Conservation (phyloP, 768 basidiomycete genomes). For the Trametes punicea region DNA sequence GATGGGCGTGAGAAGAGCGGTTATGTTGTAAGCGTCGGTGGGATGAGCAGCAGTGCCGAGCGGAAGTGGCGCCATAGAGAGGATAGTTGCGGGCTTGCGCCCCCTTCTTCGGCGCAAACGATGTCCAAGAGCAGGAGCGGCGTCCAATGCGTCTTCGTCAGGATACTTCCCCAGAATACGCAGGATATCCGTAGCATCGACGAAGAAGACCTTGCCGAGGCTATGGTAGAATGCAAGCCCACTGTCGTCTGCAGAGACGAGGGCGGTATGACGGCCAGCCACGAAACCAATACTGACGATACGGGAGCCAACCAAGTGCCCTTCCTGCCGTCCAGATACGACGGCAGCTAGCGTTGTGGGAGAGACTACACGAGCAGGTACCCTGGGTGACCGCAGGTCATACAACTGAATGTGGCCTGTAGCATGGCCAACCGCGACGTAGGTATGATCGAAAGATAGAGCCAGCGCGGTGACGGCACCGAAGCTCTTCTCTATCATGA, state of each 20-base stretch:
- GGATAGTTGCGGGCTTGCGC: conserved; percentile 57
- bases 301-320: conserved; percentile 75
- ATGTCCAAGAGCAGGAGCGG: conserved; percentile 21
- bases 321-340: conserved; percentile 75
- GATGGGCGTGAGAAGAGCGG: conserved; percentile 83
- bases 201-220: conserved; percentile 89
- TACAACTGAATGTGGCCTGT: conserved; percentile 85
- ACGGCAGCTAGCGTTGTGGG: conserved; percentile 70
- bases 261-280: conserved; percentile 87
- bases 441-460: conserved; percentile 92
- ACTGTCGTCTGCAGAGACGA: conserved; percentile 85
- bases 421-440: conserved; percentile 83
- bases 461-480: conserved; percentile 88
- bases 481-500: conserved; percentile 48
- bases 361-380: conserved; percentile 63
- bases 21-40: conserved; percentile 75
- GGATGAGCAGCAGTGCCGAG: conserved; percentile 69
- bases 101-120: conserved; percentile 44
- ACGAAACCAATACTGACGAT: conserved; percentile 86
- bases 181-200: conserved; percentile 91
- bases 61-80: conserved; percentile 80
- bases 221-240: conserved; percentile 96
- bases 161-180: conserved; percentile 93
- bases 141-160: conserved; percentile 36
- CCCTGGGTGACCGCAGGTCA: conserved; percentile 67